Percentiles rank a stretch among this genome's conserved stretches.
Evolutionary conservation across 257 asterid genomes (phyloP).

Genomic region (Forsythia suspensa): DNA sequence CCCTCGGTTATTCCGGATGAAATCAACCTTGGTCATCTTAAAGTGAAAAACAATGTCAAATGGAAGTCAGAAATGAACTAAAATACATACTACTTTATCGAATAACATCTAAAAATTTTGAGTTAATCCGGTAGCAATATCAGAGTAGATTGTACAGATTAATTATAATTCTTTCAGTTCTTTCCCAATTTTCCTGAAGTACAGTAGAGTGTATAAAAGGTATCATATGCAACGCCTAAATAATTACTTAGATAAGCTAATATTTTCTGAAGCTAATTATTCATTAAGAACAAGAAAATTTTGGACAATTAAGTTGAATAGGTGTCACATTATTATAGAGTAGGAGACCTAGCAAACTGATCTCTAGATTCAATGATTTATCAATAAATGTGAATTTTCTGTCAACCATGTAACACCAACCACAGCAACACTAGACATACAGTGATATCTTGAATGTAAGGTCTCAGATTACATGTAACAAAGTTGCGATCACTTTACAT

Average conservation of each 20-base stretch:
- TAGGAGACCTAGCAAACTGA: neutral
- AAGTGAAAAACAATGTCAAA: conserved; percentile 38
- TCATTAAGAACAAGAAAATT: neutral
- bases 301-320: neutral
- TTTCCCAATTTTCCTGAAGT: conserved; percentile 5
- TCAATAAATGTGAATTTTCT: neutral
- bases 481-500: neutral
- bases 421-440: neutral
- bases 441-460: neutral
- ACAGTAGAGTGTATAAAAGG: conserved; percentile 3
- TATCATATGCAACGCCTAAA: conserved; percentile 10
- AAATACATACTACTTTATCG: conserved; percentile 14
- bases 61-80: conserved; percentile 30
- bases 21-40: conserved; percentile 97
- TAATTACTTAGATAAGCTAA: neutral
- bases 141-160: neutral
- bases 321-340: neutral
- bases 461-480: neutral
- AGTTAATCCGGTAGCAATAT: neutral
- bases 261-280: neutral
- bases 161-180: conserved; percentile 1
- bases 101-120: conserved; percentile 11
- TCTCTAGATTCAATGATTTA: neutral
- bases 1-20: conserved; percentile 97
- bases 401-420: neutral